Evolutionary conservation across 1,139 yeast species (phyloP).

Genomic region (Eremothecium gossypii): DNA sequence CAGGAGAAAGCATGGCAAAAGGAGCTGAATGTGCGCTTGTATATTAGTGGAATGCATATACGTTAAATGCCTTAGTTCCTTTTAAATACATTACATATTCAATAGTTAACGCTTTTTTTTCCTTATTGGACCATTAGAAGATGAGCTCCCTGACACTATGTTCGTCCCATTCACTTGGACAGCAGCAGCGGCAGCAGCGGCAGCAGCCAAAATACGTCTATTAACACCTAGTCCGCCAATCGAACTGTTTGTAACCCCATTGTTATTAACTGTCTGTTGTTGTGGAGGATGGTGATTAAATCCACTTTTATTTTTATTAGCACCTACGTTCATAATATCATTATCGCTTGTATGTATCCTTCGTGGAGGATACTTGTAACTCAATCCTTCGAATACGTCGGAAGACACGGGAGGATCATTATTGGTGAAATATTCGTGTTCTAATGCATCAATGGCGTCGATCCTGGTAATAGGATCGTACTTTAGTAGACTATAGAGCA

Average conservation of each 20-base stretch:
- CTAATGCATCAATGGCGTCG: conserved; percentile 65
- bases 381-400: conserved; percentile 61
- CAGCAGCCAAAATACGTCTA: conserved; percentile 29
- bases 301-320: conserved; percentile 16
- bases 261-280: conserved; percentile 16
- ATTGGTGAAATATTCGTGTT: conserved; percentile 61
- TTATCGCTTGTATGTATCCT: conserved; percentile 71
- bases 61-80: not conserved
- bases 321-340: conserved; percentile 39
- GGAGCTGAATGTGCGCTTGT: conserved; percentile 22
- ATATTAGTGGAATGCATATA: not conserved
- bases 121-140: conserved; percentile 22
- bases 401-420: conserved; percentile 53
- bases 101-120: conserved; percentile 18
- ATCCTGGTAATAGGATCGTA: conserved; percentile 80
- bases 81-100: conserved; percentile 2
- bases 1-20: conserved; percentile 44
- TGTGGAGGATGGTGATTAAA: conserved; percentile 14
- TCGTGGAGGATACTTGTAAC: conserved; percentile 58
- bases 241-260: conserved; percentile 16
- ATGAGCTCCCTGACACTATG: conserved; percentile 10
- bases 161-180: conserved; percentile 23
- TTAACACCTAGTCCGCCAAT: conserved; percentile 30
- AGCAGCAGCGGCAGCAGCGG: conserved; percentile 32
- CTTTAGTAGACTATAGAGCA: conserved; percentile 55